Conservation (phyloP, 805 yeast genomes). For the Ogataea pini region DNA sequence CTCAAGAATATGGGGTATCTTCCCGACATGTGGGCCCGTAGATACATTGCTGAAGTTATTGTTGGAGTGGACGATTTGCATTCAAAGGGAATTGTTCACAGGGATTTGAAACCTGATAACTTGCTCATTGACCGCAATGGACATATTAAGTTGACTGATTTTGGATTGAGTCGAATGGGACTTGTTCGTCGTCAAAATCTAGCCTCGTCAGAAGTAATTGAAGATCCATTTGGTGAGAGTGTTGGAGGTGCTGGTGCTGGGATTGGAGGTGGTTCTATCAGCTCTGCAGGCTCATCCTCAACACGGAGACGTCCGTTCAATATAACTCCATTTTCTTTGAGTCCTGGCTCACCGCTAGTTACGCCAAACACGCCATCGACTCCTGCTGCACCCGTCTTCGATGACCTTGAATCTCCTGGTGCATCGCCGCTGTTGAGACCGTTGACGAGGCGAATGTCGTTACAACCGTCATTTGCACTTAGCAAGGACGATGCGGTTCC, state of each 20-base stretch:
- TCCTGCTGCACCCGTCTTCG: conserved; percentile 12
- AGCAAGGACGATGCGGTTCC: conserved; percentile 48
- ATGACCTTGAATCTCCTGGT: conserved; percentile 26
- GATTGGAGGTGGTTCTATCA: background rate
- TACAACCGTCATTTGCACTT: conserved; percentile 56
- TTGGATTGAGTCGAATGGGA: conserved; percentile 91
- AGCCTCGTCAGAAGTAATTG: conserved; percentile 15
- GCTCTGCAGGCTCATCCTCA: background rate
- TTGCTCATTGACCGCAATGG: conserved; percentile 82
- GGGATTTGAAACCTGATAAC: conserved; percentile 95
- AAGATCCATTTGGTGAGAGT: conserved; percentile 20
- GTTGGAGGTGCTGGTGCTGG: background rate
- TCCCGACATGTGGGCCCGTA: conserved; percentile 82
- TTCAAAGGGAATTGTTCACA: conserved; percentile 83
- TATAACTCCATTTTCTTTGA: conserved; percentile 32
- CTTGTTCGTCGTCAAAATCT: conserved; percentile 74
- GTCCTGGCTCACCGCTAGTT: conserved; percentile 27
- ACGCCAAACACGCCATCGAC: conserved; percentile 20
- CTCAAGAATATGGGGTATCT: conserved; percentile 78
- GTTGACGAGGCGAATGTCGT: conserved; percentile 46
- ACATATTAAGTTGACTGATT: conserved; percentile 90
- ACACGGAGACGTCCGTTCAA: conserved; percentile 15
- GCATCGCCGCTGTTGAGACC: conserved; percentile 53
- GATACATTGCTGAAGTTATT: conserved; percentile 86
- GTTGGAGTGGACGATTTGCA: conserved; percentile 91